Evolutionary conservation across 2,329 filamentous ascomycete genomes (phyloP).

Genomic region (Pyrenophora graminea): DNA sequence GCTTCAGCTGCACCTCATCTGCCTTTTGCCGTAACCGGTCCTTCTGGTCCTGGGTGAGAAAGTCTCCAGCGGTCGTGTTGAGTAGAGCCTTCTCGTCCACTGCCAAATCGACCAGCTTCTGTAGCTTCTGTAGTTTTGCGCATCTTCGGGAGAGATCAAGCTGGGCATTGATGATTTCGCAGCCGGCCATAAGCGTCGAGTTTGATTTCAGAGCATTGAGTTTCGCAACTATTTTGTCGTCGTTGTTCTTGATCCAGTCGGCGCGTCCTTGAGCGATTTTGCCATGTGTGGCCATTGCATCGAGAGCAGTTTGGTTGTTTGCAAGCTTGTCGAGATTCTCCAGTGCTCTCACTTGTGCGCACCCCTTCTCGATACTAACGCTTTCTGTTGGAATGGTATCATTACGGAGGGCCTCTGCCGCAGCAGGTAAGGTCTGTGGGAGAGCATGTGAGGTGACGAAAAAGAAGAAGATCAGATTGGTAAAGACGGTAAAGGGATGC

Average conservation of each 20-base stretch:
- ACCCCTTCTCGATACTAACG: constrained; percentile 13
- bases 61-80: constrained; percentile 20
- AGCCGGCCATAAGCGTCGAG: constrained; percentile 29
- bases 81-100: constrained; percentile 21
- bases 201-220: constrained; percentile 30
- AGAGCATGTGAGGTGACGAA: not conserved
- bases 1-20: constrained; percentile 30
- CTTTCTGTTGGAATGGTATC: not conserved
- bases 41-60: constrained; percentile 29
- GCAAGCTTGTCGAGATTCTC: constrained; percentile 29
- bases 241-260: constrained; percentile 23
- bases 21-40: constrained; percentile 29
- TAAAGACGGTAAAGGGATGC: not conserved
- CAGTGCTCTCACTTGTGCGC: constrained; percentile 28
- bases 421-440: not conserved
- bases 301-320: constrained; percentile 32
- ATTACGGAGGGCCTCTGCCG: too few relatives aligned
- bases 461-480: not conserved
- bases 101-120: constrained; percentile 24
- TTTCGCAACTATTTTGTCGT: constrained; percentile 23
- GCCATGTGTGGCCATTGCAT: constrained; percentile 23
- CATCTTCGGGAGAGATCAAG: constrained; percentile 25
- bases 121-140: constrained; percentile 25
- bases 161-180: constrained; percentile 29
- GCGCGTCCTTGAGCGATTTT: constrained; percentile 11